Percentiles rank a stretch among this genome's conserved stretches.
Conservation (phyloP, 1,284 basidiomycete species). For the Irpex sp. region DNA sequence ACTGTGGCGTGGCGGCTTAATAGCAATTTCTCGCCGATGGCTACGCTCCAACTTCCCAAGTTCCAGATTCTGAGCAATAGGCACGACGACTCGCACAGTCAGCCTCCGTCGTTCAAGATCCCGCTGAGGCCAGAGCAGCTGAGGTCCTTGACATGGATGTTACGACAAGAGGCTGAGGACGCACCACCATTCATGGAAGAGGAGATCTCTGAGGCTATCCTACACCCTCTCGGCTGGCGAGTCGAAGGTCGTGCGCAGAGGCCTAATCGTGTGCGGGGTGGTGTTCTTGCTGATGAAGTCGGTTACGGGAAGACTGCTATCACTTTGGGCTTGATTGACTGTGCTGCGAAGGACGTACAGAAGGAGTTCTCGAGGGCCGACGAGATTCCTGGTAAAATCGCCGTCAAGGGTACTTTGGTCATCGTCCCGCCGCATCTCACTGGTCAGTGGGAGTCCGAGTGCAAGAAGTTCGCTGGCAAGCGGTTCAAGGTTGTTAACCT, state of each 20-base stretch:
- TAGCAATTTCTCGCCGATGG: constrained; percentile 67
- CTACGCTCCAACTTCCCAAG: constrained; percentile 53
- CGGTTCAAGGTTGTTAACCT: constrained; percentile 68
- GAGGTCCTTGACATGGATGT: constrained; percentile 92
- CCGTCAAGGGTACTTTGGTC: constrained; percentile 74
- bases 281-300: constrained; percentile 93
- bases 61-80: constrained; percentile 79
- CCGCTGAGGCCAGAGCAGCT: constrained; percentile 80
- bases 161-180: constrained; percentile 67
- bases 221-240: constrained; percentile 86
- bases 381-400: constrained; percentile 61
- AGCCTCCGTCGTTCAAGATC: constrained; percentile 79
- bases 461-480: constrained; percentile 72
- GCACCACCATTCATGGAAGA: constrained; percentile 83
- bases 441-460: constrained; percentile 86
- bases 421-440: constrained; percentile 89
- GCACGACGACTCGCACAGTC: constrained; percentile 63
- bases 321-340: constrained; percentile 83
- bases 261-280: constrained; percentile 73
- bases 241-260: constrained; percentile 87
- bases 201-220: constrained; percentile 87
- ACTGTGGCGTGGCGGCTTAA: constrained; percentile 77
- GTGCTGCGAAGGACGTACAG: constrained; percentile 50
- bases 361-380: constrained; percentile 43
- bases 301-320: constrained; percentile 98